phyloP scores from a whole-genome alignment of 768 basidiomycete genomes.

The Russula foetens region DNA sequence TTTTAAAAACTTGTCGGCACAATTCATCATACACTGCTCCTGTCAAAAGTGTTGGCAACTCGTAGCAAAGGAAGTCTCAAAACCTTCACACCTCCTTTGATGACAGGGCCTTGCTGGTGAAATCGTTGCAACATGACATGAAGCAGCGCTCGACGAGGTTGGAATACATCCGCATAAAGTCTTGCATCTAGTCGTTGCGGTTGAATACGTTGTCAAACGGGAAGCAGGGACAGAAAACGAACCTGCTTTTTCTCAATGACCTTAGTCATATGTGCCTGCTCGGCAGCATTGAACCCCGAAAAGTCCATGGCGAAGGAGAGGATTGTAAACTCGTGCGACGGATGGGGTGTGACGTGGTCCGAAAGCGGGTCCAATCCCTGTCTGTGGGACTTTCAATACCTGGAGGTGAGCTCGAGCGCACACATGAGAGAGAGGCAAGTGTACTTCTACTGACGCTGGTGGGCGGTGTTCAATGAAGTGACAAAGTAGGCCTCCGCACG shows the following conservation, averaged over 20 bases:
- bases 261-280: constrained; percentile 94
- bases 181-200: constrained; percentile 72
- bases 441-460: not conserved
- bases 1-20: constrained; percentile 96
- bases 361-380: not conserved
- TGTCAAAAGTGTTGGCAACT: constrained; percentile 26
- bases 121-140: constrained; percentile 91
- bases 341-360: constrained; percentile 3
- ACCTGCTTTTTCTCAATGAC: constrained; percentile 97
- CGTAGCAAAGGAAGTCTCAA: not conserved
- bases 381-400: not conserved
- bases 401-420: not conserved
- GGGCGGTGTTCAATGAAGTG: not conserved
- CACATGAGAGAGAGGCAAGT: not conserved
- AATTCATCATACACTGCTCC: constrained; percentile 88
- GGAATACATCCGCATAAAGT: constrained; percentile 93
- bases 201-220: not conserved
- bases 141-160: constrained; percentile 95
- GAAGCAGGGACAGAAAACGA: constrained; percentile 17
- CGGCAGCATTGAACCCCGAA: constrained; percentile 78
- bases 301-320: constrained; percentile 64
- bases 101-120: constrained; percentile 89
- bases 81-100: constrained; percentile 69
- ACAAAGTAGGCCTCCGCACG: too few relatives aligned
- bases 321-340: not conserved